phyloP scores from a whole-genome alignment of 495 filamentous ascomycete genomes.

The Aspergillus avenaceus region DNA sequence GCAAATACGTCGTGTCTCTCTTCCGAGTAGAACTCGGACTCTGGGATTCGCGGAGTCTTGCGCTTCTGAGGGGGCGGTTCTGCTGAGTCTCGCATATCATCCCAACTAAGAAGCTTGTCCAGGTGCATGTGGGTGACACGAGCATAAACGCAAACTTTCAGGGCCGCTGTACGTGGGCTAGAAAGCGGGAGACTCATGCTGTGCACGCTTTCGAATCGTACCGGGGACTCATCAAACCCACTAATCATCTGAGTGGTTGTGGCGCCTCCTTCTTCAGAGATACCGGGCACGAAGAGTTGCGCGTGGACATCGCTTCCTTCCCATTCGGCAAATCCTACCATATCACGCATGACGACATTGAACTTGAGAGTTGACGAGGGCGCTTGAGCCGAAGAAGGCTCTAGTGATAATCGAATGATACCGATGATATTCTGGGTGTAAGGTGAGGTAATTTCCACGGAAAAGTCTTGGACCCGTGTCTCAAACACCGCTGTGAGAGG shows the following conservation, averaged over 20 bases:
- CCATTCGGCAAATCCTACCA: constrained; percentile 92
- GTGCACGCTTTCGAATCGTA: constrained; percentile 95
- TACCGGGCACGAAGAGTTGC: constrained; percentile 88
- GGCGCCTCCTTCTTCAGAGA: constrained; percentile 87
- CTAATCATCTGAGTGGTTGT: constrained; percentile 92
- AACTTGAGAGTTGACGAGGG: constrained; percentile 93
- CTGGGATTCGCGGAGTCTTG: constrained; percentile 72
- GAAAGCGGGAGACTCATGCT: constrained; percentile 95
- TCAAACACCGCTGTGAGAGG: constrained; percentile 93
- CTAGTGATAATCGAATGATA: constrained; percentile 83
- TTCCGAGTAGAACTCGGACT: constrained; percentile 87
- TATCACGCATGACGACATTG: constrained; percentile 97
- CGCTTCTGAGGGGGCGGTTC: constrained; percentile 50
- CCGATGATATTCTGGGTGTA: constrained; percentile 87
- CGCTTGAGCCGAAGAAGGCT: constrained; percentile 90
- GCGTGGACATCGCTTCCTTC: constrained; percentile 96
- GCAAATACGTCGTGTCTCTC: constrained; percentile 93
- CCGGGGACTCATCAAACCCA: constrained; percentile 90
- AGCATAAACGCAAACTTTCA: constrained; percentile 92
- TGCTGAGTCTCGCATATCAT: constrained; percentile 82
- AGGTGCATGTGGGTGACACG: constrained; percentile 90
- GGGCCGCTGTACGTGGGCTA: constrained; percentile 65
- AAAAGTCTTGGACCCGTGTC: constrained; percentile 90
- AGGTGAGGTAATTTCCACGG: constrained; percentile 84
- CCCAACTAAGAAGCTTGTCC: constrained; percentile 97